Evolutionary conservation across 495 filamentous ascomycete genomes (phyloP).

Genomic region (Penicillium angulare): DNA sequence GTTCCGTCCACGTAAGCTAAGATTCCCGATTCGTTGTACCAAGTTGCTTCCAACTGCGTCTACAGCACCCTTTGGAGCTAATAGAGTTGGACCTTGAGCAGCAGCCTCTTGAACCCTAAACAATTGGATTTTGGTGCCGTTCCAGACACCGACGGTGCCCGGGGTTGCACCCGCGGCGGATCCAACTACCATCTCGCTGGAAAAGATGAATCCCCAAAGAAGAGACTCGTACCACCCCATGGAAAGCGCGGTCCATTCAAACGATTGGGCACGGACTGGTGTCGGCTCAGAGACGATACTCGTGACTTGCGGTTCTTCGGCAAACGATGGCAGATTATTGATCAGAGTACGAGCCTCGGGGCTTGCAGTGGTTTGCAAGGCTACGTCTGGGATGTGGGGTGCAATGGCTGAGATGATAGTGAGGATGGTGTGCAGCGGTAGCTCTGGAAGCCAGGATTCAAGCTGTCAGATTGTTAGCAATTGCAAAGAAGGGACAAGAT

Average conservation of each 20-base stretch:
- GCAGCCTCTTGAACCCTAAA: slow-evolving; percentile 88
- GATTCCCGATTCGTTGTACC: slow-evolving; percentile 79
- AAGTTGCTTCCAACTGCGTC: slow-evolving; percentile 94
- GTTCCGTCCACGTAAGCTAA: slow-evolving; percentile 55
- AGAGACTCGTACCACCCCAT: slow-evolving; percentile 96
- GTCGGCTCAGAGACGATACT: slow-evolving; percentile 68
- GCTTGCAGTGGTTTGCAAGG: slow-evolving; percentile 33
- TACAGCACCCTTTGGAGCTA: slow-evolving; percentile 84
- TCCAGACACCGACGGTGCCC: slow-evolving; percentile 94
- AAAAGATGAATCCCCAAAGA: slow-evolving; percentile 94
- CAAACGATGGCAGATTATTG: slow-evolving; percentile 57
- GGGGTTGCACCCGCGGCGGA: slow-evolving; percentile 46
- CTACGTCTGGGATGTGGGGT: slow-evolving; percentile 45
- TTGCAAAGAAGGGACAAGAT: background rate
- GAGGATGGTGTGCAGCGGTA: slow-evolving; percentile 88
- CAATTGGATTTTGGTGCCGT: slow-evolving; percentile 80
- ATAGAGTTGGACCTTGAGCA: slow-evolving; percentile 73
- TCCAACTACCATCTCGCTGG: slow-evolving; percentile 80
- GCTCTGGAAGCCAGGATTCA: slow-evolving; percentile 87
- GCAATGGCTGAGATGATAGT: slow-evolving; percentile 65
- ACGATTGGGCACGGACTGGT: slow-evolving; percentile 76
- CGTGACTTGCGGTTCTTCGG: slow-evolving; percentile 59
- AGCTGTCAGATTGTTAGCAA: slow-evolving; percentile 56
- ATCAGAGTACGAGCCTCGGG: slow-evolving; percentile 40
- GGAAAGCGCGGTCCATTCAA: slow-evolving; percentile 90